A percentile compares a stretch with the other conserved stretches of the same genome.
Evolutionary conservation across 1,284 basidiomycete genomes (phyloP).

Genomic region (Puccinia sorghi): DNA sequence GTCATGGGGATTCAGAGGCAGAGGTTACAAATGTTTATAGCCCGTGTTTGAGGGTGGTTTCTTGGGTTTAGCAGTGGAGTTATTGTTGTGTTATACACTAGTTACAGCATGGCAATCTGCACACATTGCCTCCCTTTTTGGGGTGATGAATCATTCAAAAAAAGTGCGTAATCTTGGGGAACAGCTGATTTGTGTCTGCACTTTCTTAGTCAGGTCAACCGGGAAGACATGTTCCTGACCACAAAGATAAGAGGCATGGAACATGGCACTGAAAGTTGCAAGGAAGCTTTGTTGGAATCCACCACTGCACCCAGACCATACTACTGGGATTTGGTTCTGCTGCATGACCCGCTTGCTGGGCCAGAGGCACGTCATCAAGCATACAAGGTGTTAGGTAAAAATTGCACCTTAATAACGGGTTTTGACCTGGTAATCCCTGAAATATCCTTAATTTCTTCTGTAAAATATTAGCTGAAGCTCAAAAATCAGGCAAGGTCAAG

Average conservation of each 20-base stretch:
- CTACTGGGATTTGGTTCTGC: conserved; percentile 75
- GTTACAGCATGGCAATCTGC: too few species aligned
- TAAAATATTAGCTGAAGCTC: conserved; percentile 66
- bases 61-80: too few species aligned
- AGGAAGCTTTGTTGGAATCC: conserved; percentile 53
- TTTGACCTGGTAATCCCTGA: conserved; percentile 15
- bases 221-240: conserved; percentile 69
- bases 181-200: conserved; percentile 6
- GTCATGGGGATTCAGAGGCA: too few species aligned
- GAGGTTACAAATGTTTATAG: too few species aligned
- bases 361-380: conserved; percentile 66
- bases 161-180: too few species aligned
- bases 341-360: conserved; percentile 71
- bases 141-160: too few species aligned
- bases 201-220: conserved; percentile 59
- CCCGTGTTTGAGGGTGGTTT: too few species aligned
- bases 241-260: conserved; percentile 54
- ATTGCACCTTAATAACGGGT: too few species aligned
- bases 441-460: not conserved
- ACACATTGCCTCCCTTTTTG: too few species aligned
- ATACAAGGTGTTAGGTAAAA: too few species aligned
- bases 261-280: conserved; percentile 52
- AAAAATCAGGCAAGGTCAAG: conserved; percentile 68
- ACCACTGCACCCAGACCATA: conserved; percentile 49
- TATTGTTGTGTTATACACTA: too few species aligned